These are phyloP conservation scores for Stephanocyclus meneghinianus DNA, from an alignment of 352 stramenopile species.

Conservation along the genomic window DNA sequence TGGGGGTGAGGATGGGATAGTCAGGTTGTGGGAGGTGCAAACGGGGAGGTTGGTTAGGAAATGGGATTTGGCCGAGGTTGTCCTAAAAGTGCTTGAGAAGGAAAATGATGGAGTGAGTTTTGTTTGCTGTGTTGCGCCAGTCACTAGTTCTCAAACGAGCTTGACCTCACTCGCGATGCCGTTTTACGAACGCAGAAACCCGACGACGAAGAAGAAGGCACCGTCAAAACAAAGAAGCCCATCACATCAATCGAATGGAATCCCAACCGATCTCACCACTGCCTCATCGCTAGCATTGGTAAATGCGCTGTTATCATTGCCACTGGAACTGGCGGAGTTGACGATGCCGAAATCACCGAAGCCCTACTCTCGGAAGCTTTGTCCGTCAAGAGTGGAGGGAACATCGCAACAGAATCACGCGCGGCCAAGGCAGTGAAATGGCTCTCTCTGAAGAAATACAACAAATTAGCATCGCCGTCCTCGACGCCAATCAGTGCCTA, in stretches of 20 bases:
- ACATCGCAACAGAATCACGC: constrained; percentile 64
- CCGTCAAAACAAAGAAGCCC: constrained; percentile 48
- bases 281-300: constrained; percentile 90
- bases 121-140: background rate
- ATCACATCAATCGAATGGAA: constrained; percentile 95
- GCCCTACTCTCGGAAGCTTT: constrained; percentile 88
- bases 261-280: constrained; percentile 92
- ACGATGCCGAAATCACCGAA: constrained; percentile 93
- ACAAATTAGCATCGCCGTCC: constrained; percentile 57
- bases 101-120: constrained; percentile 13
- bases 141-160: too few relatives aligned
- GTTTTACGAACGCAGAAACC: background rate
- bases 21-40: constrained; percentile 96
- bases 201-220: constrained; percentile 16
- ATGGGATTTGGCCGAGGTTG: constrained; percentile 85
- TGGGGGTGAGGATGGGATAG: constrained; percentile 90
- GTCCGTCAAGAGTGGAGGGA: constrained; percentile 44
- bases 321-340: constrained; percentile 90
- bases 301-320: constrained; percentile 86
- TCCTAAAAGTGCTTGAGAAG: constrained; percentile 23
- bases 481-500: constrained; percentile 79
- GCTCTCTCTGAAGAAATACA: constrained; percentile 87
- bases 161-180: too few relatives aligned
- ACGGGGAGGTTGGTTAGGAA: constrained; percentile 90
- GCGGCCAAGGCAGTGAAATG: constrained; percentile 88